Percentiles rank a stretch among this genome's conserved stretches.
Conservation (phyloP, 1,284 basidiomycete species). For the Ganoderma resinaceum region DNA sequence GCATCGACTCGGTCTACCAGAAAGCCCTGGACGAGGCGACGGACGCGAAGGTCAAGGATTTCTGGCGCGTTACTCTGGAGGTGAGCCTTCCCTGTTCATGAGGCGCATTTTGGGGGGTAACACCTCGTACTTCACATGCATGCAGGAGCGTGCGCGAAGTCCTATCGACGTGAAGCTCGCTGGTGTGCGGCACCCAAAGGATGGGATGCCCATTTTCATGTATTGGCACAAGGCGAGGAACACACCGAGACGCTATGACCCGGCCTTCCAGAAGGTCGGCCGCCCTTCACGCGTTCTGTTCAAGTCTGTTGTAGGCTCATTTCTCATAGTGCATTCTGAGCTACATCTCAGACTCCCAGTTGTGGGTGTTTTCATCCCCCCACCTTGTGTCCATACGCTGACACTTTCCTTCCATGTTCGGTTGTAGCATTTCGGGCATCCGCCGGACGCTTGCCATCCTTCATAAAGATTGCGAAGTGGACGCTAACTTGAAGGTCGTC, state of each 20-base stretch:
- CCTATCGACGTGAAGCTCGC: constrained; percentile 73
- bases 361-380: constrained; percentile 54
- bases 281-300: neutral
- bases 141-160: constrained; percentile 70
- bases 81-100: neutral
- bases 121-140: neutral
- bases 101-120: neutral
- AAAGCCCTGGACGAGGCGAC: constrained; percentile 28
- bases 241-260: constrained; percentile 64
- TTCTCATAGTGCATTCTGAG: constrained; percentile 78
- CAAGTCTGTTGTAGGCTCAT: constrained; percentile 1
- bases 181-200: constrained; percentile 42
- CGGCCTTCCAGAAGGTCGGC: constrained; percentile 81
- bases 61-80: constrained; percentile 27
- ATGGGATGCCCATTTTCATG: constrained; percentile 62
- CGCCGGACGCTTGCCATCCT: constrained; percentile 45
- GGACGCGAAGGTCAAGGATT: constrained; percentile 28
- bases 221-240: constrained; percentile 86
- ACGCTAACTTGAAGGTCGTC: constrained; percentile 51
- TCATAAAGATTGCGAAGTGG: constrained; percentile 42
- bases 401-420: constrained; percentile 1
- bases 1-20: constrained; percentile 53
- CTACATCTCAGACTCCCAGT: constrained; percentile 86
- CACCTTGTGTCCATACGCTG: neutral
- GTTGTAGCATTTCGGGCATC: constrained; percentile 64